Conservation (phyloP, 768 basidiomycete species). For the Boletus pseudo-olivaceus region DNA sequence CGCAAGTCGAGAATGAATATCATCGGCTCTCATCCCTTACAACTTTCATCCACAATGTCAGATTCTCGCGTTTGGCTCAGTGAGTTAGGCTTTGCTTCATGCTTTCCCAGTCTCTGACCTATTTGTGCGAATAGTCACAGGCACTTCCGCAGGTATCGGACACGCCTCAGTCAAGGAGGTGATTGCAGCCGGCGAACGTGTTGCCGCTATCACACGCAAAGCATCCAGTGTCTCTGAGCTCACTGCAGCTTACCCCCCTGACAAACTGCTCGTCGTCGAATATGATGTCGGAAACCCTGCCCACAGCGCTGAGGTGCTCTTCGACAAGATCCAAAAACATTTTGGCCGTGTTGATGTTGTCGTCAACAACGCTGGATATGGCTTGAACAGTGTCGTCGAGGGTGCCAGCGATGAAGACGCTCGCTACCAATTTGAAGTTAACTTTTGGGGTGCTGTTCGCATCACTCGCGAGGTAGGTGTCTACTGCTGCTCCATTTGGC, state of each 20-base stretch:
- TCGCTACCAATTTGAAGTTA: constrained; percentile 24
- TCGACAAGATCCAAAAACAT: constrained; percentile 16
- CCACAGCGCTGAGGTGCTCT: constrained; percentile 16
- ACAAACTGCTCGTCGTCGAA: constrained; percentile 27
- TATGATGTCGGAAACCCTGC: constrained; percentile 29
- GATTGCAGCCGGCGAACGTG: too few relatives aligned
- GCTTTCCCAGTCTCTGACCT: too few relatives aligned
- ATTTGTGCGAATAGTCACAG: too few relatives aligned
- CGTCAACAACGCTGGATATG: constrained; percentile 33
- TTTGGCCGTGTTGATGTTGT: constrained; percentile 35
- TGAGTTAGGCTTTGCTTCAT: too few relatives aligned
- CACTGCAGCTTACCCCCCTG: constrained; percentile 6
- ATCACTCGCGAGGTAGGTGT: constrained; percentile 23
- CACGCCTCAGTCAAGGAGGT: too few relatives aligned
- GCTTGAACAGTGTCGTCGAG: constrained; percentile 26
- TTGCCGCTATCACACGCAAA: constrained; percentile 14
- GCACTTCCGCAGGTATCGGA: too few relatives aligned
- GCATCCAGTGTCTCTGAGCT: constrained; percentile 20
- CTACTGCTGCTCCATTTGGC: too few relatives aligned
- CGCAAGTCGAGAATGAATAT: too few relatives aligned
- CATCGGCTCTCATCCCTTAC: too few relatives aligned
- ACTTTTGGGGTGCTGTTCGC: constrained; percentile 31
- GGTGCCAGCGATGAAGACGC: constrained; percentile 23
- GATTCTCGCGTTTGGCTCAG: too few relatives aligned
- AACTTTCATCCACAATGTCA: too few relatives aligned